Conservation (phyloP, 805 yeast genomes). For the Pichia thaimueangensis region DNA sequence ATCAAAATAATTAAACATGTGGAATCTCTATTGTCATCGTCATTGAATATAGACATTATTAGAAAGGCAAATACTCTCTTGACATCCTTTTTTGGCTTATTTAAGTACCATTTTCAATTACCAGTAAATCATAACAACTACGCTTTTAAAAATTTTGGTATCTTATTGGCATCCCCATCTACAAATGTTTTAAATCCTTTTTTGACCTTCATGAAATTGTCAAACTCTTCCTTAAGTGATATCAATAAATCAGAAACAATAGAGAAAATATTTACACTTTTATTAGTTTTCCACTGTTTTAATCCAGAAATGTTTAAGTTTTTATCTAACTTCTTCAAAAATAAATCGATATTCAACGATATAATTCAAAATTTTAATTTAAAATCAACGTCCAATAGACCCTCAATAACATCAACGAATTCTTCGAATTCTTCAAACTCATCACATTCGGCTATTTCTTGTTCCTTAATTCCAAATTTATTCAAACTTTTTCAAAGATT, state of each 20-base stretch:
- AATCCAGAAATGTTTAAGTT: constrained; percentile 16
- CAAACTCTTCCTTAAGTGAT: constrained; percentile 10
- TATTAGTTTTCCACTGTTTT: constrained; percentile 20
- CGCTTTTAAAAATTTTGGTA: constrained; percentile 25
- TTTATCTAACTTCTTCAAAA: constrained; percentile 8
- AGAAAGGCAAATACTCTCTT: constrained; percentile 14
- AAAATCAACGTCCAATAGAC: neutral
- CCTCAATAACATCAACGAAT: neutral
- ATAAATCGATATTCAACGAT: constrained; percentile 1
- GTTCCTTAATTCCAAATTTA: neutral
- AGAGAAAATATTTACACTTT: constrained; percentile 17
- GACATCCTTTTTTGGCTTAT: constrained; percentile 16
- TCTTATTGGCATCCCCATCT: constrained; percentile 11
- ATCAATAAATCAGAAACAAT: constrained; percentile 17
- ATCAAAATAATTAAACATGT: constrained; percentile 16
- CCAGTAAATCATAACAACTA: constrained; percentile 19
- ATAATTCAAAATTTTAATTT: constrained; percentile 10
- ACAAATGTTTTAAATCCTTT: constrained; percentile 12
- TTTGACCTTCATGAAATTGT: constrained; percentile 10
- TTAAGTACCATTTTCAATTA: constrained; percentile 25
- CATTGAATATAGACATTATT: constrained; percentile 13
- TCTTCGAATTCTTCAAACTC: too few species aligned
- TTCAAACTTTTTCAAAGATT: constrained; percentile 16
- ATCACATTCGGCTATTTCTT: too few species aligned
- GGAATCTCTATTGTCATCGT: constrained; percentile 8